Evolutionary conservation across 176 grass and related monocot species (phyloP), one percentile per base, ranked within the genome.

Genomic region (Puya raimondii): DNA sequence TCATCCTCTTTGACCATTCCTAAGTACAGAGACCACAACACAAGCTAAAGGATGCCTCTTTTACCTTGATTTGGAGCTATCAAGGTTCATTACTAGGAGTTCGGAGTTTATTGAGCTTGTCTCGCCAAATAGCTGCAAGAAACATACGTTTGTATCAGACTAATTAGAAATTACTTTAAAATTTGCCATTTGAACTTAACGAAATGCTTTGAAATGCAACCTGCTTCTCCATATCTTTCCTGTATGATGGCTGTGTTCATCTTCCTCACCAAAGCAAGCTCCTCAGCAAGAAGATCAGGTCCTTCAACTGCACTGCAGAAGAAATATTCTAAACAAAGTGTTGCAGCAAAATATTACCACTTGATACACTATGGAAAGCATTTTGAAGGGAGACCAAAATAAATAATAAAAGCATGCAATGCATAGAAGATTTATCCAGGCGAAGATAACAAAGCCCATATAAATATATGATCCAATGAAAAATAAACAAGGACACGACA

Each of bases 191-290:
- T 42, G 6, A 42, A 42, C 33, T 42, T 7, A 7, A 42, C 33
- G 33, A 8, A 6, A 42, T 42, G 33, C 33, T 42, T 42, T 42
- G 33, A 42, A 42, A 42, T 42, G 33, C 33, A 42, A 42, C 65
- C 65, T 67, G 65, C 65, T 47, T 67, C 65, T 67, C 48, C 12
- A 48, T 67, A 67, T 67, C 65, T 67, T 67, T 67, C 65, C 26
- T 67, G 29, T n/a, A 67, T 47, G 65, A 67, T 16, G 9, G 65
- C 65, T 67, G 33, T 67, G 10, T 48, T 67, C 65, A 67, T 67
- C 15, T 67, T 67, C 26, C 65, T 67, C 29, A 67, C 14, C 33
- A 67, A 49, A 67, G 17, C 65, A 67, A 67, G 65, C 48, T 67
- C 65, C 65, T 47, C 65, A 49, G 23, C 25, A 67, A 67, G 27